phyloP scores from a whole-genome alignment of 148 eudicot species.

The Simmondsia chinensis region DNA sequence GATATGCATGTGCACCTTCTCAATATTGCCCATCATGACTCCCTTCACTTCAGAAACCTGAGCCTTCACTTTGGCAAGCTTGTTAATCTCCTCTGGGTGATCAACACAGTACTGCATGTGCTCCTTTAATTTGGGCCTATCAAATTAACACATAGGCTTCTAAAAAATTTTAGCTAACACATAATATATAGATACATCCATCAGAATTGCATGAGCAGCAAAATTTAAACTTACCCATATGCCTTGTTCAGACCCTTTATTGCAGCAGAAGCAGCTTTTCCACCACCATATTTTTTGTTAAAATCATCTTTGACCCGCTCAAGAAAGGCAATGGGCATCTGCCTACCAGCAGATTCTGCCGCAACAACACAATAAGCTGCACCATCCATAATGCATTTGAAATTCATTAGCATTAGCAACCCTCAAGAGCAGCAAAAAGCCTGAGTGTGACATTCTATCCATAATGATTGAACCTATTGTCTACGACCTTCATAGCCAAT shows the following conservation, averaged over 20 bases:
- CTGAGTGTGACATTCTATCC: no score
- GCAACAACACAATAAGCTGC: slow-evolving; percentile 23
- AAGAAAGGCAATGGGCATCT: slow-evolving; percentile 14
- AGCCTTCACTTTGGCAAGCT: slow-evolving; percentile 17
- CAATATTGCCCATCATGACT: slow-evolving; percentile 14
- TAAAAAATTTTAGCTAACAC: neutral
- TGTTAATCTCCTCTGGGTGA: slow-evolving; percentile 12
- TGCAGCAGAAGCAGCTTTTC: slow-evolving; percentile 7
- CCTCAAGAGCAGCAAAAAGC: no score
- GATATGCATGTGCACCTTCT: no score
- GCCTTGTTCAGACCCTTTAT: slow-evolving; percentile 16
- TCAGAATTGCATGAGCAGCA: neutral
- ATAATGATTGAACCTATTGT: no score
- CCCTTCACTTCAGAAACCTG: slow-evolving; percentile 20
- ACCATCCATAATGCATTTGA: no score
- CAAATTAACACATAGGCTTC: neutral
- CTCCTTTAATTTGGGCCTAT: slow-evolving; percentile 14
- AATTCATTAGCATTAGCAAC: no score
- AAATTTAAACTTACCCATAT: slow-evolving; percentile 9
- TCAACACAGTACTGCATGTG: slow-evolving; percentile 20
- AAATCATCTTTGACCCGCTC: slow-evolving; percentile 19
- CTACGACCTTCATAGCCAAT: no score
- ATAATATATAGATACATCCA: neutral
- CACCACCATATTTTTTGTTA: slow-evolving; percentile 12
- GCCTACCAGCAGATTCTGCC: slow-evolving; percentile 14